Evolutionary conservation across 257 asterid species (phyloP).

Genomic region (Fraxinus cuspidata): DNA sequence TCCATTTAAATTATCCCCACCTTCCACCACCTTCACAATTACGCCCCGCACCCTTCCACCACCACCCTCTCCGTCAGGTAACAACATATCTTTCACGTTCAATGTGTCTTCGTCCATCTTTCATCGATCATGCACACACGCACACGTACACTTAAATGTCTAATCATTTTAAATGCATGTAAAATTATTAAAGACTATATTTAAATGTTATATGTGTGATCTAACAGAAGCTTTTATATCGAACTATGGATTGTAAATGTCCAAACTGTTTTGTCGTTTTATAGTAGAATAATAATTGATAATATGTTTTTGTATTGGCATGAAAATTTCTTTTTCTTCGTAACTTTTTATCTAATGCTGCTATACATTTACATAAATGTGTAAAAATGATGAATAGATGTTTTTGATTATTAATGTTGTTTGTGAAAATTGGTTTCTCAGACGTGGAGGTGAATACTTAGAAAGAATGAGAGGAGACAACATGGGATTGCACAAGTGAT

Average conservation of each 20-base stretch:
- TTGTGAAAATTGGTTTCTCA: neutral
- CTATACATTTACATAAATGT: neutral
- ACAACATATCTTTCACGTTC: neutral
- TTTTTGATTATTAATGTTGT: neutral
- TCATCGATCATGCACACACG: neutral
- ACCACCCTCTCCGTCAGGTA: neutral
- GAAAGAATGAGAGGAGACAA: neutral
- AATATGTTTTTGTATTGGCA: too few relatives aligned
- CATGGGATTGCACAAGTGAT: neutral
- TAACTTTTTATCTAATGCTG: neutral
- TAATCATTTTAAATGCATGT: too few relatives aligned
- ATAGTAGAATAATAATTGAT: too few relatives aligned
- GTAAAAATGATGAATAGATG: neutral
- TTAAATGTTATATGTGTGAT: too few relatives aligned
- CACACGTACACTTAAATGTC: too few relatives aligned
- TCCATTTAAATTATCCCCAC: constrained; percentile 30
- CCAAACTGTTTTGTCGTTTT: too few relatives aligned
- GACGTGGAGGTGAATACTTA: neutral
- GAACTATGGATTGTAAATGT: too few relatives aligned
- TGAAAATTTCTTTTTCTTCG: neutral
- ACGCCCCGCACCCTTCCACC: neutral
- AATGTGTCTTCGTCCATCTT: neutral
- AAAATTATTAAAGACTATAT: too few relatives aligned
- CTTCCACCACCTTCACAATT: neutral
- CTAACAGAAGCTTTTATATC: too few relatives aligned